phyloP scores from a whole-genome alignment of 78 protist species.

The Guillardia theta region DNA sequence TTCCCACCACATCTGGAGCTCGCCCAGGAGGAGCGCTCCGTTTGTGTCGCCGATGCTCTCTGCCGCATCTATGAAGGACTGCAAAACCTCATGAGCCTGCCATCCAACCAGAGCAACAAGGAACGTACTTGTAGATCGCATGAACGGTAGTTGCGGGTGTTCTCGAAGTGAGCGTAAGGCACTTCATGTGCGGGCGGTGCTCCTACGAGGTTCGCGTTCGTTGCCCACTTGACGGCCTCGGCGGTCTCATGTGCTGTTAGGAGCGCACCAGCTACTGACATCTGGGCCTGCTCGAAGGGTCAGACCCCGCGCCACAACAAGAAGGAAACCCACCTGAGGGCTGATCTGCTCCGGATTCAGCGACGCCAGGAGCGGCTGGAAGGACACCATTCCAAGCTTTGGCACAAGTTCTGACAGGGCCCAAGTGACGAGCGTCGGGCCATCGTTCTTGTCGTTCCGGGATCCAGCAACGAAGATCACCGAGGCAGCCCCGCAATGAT shows the following conservation, averaged over 20 bases:
- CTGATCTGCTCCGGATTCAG: neutral
- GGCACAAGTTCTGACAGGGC: neutral
- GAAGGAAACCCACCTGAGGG: neutral
- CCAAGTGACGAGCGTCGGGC: neutral
- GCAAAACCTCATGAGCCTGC: neutral
- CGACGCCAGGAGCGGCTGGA: neutral
- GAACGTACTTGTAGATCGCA: neutral
- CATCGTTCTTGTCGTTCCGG: neutral
- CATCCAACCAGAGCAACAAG: neutral
- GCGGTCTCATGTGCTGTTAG: neutral
- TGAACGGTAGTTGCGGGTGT: neutral
- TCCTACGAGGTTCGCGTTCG: neutral
- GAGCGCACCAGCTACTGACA: neutral
- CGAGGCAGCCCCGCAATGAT: neutral
- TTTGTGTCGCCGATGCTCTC: neutral
- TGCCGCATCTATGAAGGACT: neutral
- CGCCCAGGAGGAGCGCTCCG: neutral
- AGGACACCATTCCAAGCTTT: neutral
- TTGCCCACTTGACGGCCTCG: constrained; percentile 32
- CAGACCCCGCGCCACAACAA: neutral
- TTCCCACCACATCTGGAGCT: constrained; percentile 23
- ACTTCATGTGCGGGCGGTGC: neutral
- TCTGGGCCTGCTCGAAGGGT: neutral
- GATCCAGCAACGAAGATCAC: neutral
- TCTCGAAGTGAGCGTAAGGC: neutral